phyloP scores from a whole-genome alignment of 164 flowering plant genomes.

The Liriodendron chinense region DNA sequence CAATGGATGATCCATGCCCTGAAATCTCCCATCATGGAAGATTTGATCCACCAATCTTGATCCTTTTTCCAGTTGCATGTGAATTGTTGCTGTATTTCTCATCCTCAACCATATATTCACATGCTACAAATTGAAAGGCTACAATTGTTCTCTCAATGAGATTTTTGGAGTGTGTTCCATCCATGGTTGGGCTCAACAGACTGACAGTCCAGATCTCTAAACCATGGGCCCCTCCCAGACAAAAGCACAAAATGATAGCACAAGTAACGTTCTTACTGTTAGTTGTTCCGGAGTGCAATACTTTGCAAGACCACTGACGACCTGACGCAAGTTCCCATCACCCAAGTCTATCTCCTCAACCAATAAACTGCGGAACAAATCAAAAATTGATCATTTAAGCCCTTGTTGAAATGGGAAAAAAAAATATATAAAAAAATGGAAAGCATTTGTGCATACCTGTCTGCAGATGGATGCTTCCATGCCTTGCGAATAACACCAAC shows the following conservation, averaged over 20 bases:
- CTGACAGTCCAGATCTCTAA: neutral
- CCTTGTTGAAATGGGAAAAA: neutral
- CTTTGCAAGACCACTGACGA: slow-evolving; percentile 97
- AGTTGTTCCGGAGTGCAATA: slow-evolving; percentile 71
- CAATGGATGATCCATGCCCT: neutral
- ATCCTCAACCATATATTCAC: neutral
- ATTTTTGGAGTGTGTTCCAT: neutral
- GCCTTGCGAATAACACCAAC: slow-evolving; percentile 93
- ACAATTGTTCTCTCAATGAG: neutral
- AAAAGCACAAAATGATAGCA: neutral
- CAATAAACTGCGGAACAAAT: slow-evolving; percentile 53
- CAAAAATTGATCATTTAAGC: neutral
- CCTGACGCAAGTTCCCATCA: slow-evolving; percentile 77
- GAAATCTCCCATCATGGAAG: neutral
- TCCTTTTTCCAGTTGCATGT: neutral
- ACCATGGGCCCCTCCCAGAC: neutral
- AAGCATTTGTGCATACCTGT: slow-evolving; percentile 53
- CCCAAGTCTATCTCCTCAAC: slow-evolving; percentile 99
- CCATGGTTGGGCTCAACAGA: neutral
- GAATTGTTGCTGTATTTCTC: neutral
- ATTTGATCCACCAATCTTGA: neutral
- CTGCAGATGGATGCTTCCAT: slow-evolving; percentile 98
- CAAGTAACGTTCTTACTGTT: slow-evolving; percentile 40
- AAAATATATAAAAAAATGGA: no score
- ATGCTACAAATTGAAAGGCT: neutral